These are phyloP conservation scores for Argentina anserina DNA, from an alignment of 306 rosid genomes.

Conservation along the genomic window DNA sequence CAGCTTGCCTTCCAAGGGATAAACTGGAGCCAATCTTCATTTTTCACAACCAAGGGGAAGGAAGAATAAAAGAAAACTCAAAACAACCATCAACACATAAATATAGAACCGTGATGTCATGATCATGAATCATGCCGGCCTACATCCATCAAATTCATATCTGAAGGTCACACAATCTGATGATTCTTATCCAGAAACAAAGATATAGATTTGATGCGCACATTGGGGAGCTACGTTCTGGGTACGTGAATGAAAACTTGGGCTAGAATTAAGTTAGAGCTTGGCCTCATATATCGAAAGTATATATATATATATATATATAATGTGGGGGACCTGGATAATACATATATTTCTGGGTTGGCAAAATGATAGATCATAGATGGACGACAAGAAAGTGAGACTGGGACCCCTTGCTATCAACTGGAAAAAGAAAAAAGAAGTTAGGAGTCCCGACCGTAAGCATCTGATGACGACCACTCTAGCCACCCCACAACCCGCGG, in stretches of 20 bases:
- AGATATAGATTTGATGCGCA: slow-evolving; percentile 1
- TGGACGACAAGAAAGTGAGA: slow-evolving; percentile 23
- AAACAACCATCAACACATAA: background rate
- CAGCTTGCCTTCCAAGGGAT: too few species aligned
- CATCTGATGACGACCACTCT: slow-evolving; percentile 31
- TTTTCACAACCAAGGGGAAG: too few species aligned
- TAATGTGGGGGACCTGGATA: slow-evolving; percentile 10
- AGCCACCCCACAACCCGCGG: slow-evolving; percentile 27
- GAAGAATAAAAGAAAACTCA: background rate
- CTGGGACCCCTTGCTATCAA: slow-evolving; percentile 15
- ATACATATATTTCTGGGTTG: slow-evolving; percentile 10
- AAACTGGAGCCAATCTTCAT: too few species aligned
- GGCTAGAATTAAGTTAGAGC: background rate
- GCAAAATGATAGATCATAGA: too few species aligned
- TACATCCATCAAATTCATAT: slow-evolving; percentile 9
- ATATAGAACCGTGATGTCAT: background rate
- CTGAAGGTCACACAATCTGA: slow-evolving; percentile 7
- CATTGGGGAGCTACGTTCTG: background rate
- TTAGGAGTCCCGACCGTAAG: slow-evolving; percentile 29
- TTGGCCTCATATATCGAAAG: slow-evolving; percentile 9
- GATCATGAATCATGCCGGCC: background rate
- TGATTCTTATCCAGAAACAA: background rate
- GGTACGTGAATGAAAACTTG: slow-evolving; percentile 13
- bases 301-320: too few species aligned
- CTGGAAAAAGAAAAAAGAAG: slow-evolving; percentile 9